phyloP scores from a whole-genome alignment of 768 basidiomycete genomes.

The Lentinula guzmanii region DNA sequence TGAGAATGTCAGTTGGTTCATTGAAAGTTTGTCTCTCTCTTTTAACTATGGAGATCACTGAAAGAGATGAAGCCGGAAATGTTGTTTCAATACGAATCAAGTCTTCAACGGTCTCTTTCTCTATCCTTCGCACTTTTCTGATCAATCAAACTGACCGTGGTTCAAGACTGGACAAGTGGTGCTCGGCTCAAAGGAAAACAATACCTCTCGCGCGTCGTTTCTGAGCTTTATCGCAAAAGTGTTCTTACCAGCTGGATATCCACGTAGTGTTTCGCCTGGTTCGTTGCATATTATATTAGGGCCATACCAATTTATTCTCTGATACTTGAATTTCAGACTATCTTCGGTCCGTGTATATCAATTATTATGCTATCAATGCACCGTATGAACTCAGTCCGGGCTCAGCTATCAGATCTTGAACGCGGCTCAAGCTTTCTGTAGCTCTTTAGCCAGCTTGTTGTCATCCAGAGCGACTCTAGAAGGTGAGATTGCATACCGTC shows the following conservation, averaged over 20 bases:
- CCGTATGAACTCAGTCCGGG: conserved; percentile 3
- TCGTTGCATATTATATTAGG: not conserved
- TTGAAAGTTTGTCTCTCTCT: not conserved
- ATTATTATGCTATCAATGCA: not conserved
- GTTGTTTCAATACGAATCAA: not conserved
- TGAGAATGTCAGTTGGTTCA: not conserved
- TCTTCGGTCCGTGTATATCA: conserved; percentile 32
- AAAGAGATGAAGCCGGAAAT: conserved; percentile 7
- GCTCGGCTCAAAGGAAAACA: not conserved
- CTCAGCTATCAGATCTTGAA: conserved; percentile 64
- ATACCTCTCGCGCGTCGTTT: not conserved
- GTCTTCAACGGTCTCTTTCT: not conserved
- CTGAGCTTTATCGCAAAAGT: not conserved
- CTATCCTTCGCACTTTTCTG: not conserved
- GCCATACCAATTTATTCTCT: not conserved
- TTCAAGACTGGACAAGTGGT: not conserved
- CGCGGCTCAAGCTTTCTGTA: conserved; percentile 65
- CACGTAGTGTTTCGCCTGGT: conserved; percentile 6
- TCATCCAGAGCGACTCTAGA: conserved; percentile 65
- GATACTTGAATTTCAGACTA: conserved; percentile 36
- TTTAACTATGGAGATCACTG: not conserved
- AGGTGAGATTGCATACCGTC: conserved; percentile 28
- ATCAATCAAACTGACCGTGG: not conserved
- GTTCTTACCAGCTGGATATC: conserved; percentile 6
- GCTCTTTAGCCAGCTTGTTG: conserved; percentile 54